Base-by-base conservation (phyloP, 75 land plant species). In the Azolla pinnata region DNA sequence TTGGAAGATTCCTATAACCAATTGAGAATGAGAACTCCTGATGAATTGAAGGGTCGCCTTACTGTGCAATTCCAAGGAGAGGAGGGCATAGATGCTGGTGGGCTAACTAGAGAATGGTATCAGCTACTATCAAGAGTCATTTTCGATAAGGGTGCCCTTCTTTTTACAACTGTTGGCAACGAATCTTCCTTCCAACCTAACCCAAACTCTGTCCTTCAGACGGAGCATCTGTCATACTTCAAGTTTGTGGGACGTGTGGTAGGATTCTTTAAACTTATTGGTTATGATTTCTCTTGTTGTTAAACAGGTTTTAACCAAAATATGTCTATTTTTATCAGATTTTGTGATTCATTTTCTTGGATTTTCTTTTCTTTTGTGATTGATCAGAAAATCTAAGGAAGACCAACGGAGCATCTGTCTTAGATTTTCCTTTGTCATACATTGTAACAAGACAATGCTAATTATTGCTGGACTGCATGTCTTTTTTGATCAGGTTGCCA, bases 1-100 rank as follows among this genome's bases (percentile, higher is more conserved):
- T 57, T 83, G 31, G 86, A 83, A 53, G 86, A 83, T 60, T 83
- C 86, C 3, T 83, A 83, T 54, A 83, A 81, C 59, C 86, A 83
- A 65, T 54, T 83, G 48, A 68, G 86, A 26, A 73, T 83, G 81
- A 71, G 86, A 14, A 49, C 79, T 40, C 64, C 66, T 32, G 81
- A 81, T 46, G 86, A 83, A 27, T 44, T 84, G 34, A 82, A 84
- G 58, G 88, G 88, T 1, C 61, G 88, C 4, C 61, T 84, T 51
- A 84, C 82, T 31, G 88, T 84, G 7, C 86, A 84, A 19, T 84
- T 84, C 49, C 88, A 84, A 73, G 88, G 86, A 29, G 88, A 84
- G 60, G 86, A 84, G 38, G 88, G 86, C 1, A 84, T 84, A 70
- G 86, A 84, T 75, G 88, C 88, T 31, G 86, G 88, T 75, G 88